Conservation (phyloP, 345 rosid genomes). For the Dimocarpus longan region DNA sequence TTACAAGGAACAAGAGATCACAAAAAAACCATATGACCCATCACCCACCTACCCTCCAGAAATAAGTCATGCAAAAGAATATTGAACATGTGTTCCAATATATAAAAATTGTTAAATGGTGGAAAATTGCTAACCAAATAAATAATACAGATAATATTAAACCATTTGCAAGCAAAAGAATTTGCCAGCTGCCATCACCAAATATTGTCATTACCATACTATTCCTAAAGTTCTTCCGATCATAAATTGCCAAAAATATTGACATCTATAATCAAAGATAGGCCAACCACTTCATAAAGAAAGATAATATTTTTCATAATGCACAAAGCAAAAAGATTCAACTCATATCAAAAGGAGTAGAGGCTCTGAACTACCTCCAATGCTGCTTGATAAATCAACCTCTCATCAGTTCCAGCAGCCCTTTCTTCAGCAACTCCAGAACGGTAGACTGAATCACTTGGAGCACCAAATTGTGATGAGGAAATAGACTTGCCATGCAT, state of each 20-base stretch:
- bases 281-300: not conserved
- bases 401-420: constrained; percentile 59
- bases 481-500: constrained; percentile 46
- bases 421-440: constrained; percentile 60
- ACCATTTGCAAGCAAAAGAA: constrained; percentile 5
- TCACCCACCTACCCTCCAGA: not conserved
- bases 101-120: not conserved
- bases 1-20: not conserved
- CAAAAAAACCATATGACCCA: not conserved
- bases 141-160: not conserved
- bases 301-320: not conserved
- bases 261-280: not conserved
- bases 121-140: not conserved
- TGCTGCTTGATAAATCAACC: constrained; percentile 89
- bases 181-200: not conserved
- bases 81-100: not conserved
- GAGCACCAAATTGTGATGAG: constrained; percentile 47
- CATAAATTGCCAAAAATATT: not conserved
- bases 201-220: not conserved
- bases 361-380: constrained; percentile 53
- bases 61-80: constrained; percentile 12
- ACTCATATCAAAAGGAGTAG: not conserved
- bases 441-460: constrained; percentile 47
- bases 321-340: not conserved
- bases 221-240: not conserved